phyloP scores from a whole-genome alignment of 2,329 filamentous ascomycete genomes.

The Pseudovirgaria hyperparasitica region DNA sequence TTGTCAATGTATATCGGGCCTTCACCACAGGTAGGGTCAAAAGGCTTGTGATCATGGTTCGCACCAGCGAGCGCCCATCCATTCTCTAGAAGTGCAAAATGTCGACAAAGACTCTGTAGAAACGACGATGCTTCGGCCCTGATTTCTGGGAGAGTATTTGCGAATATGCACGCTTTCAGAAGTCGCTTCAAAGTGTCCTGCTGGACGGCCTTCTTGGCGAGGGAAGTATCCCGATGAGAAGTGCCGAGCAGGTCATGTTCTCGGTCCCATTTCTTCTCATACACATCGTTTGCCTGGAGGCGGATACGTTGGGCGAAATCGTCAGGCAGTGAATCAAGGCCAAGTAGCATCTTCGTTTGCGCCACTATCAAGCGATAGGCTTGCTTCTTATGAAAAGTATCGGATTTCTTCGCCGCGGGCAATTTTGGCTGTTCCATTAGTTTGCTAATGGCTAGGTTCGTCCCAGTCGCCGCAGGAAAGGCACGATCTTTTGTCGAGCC shows the following conservation, averaged over 20 bases:
- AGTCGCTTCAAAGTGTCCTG: conserved; percentile 74
- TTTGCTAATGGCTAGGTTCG: conserved; percentile 81
- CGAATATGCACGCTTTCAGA: conserved; percentile 78
- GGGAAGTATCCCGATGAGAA: conserved; percentile 69
- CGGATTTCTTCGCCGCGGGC: conserved; percentile 49
- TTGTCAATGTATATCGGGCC: conserved; percentile 78
- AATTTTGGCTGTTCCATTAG: conserved; percentile 66
- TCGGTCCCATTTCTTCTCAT: conserved; percentile 57
- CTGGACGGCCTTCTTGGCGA: conserved; percentile 75
- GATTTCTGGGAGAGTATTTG: conserved; percentile 70
- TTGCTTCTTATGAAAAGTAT: conserved; percentile 85
- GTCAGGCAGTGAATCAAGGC: conserved; percentile 76
- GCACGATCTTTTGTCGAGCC: conserved; percentile 81
- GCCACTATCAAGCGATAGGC: conserved; percentile 77
- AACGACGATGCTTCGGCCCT: conserved; percentile 64
- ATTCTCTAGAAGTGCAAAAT: conserved; percentile 83
- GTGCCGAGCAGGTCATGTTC: conserved; percentile 59
- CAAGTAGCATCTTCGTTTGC: conserved; percentile 83
- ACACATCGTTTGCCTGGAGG: conserved; percentile 77
- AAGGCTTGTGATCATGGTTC: conserved; percentile 64
- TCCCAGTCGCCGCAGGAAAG: conserved; percentile 74
- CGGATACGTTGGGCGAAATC: conserved; percentile 76
- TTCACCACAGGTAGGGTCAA: conserved; percentile 76
- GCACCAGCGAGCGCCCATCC: conserved; percentile 70
- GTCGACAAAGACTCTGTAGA: conserved; percentile 68